Evolutionary conservation across 2,329 filamentous ascomycete species (phyloP).

Genomic region (Pseudocercospora ulei): DNA sequence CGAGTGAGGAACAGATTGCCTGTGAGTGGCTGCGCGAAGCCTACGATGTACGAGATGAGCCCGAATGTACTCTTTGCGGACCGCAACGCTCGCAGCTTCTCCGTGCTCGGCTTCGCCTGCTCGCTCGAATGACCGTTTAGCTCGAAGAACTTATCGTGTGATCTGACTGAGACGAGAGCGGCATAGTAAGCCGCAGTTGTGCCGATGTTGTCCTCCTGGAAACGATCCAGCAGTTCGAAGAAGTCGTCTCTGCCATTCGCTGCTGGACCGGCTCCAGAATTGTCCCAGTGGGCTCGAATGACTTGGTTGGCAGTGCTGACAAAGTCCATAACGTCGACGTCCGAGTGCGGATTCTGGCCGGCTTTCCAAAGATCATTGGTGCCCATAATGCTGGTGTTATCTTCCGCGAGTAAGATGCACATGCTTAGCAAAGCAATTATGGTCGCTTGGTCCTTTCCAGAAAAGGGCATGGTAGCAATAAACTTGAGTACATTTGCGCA

Average conservation of each 20-base stretch:
- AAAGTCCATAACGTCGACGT: slow-evolving; percentile 46
- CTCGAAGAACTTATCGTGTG: slow-evolving; percentile 37
- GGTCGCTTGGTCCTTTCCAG: slow-evolving; percentile 32
- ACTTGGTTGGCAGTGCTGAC: slow-evolving; percentile 44
- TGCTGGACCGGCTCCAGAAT: not conserved
- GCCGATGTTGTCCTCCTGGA: slow-evolving; percentile 11
- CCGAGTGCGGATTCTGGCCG: slow-evolving; percentile 35
- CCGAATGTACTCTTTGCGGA: slow-evolving; percentile 39
- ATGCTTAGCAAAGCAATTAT: slow-evolving; percentile 46
- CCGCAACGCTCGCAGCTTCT: slow-evolving; percentile 29
- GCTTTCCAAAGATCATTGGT: slow-evolving; percentile 47
- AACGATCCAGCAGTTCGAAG: slow-evolving; percentile 11
- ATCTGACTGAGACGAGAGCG: slow-evolving; percentile 35
- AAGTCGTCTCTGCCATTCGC: not conserved
- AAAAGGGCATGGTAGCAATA: slow-evolving; percentile 26
- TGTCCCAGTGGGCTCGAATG: slow-evolving; percentile 37
- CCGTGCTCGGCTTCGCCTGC: slow-evolving; percentile 34
- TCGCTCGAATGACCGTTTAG: slow-evolving; percentile 36
- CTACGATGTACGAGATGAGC: slow-evolving; percentile 42
- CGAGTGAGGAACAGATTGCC: slow-evolving; percentile 42
- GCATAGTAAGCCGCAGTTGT: slow-evolving; percentile 36
- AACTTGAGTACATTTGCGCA: slow-evolving; percentile 49
- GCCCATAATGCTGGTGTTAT: slow-evolving; percentile 50
- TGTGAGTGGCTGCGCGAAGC: slow-evolving; percentile 43
- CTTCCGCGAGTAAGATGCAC: slow-evolving; percentile 49